Percentiles rank a stretch among this genome's conserved stretches.
Conservation (phyloP, 495 filamentous ascomycete species). For the Hypoxylon crocopeplum region DNA sequence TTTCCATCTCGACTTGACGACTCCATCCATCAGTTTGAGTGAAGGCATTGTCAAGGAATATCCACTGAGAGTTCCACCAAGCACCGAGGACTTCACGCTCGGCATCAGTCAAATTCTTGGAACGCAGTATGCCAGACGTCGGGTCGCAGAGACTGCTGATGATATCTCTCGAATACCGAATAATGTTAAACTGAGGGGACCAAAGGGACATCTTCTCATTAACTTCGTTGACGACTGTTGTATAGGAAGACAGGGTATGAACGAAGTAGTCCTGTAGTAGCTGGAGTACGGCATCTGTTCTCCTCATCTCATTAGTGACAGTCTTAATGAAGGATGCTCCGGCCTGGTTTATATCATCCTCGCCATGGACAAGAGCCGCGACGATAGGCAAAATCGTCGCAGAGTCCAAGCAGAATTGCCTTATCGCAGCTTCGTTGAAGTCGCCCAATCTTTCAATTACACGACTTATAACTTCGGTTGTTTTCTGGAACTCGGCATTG, state of each 20-base stretch:
- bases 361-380: conserved; percentile 69
- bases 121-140: conserved; percentile 78
- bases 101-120: conserved; percentile 61
- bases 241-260: conserved; percentile 47
- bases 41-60: conserved; percentile 79
- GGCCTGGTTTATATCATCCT: conserved; percentile 73
- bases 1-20: conserved; percentile 67
- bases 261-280: conserved; percentile 68
- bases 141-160: conserved; percentile 83
- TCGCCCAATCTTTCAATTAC: conserved; percentile 79
- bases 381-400: conserved; percentile 69
- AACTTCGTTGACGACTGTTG: conserved; percentile 51
- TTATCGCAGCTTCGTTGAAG: conserved; percentile 69
- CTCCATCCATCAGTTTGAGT: conserved; percentile 82
- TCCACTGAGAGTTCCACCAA: conserved; percentile 88
- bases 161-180: conserved; percentile 63
- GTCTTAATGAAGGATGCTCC: conserved; percentile 81
- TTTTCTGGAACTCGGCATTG: conserved; percentile 73
- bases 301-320: conserved; percentile 71
- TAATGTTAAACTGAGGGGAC: conserved; percentile 40
- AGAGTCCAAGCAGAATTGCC: conserved; percentile 66
- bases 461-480: conserved; percentile 71
- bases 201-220: conserved; percentile 61
- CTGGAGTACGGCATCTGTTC: conserved; percentile 75
- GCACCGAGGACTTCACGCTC: conserved; percentile 69